Evolutionary conservation across 306 rosid genomes (phyloP), one percentile per base, ranked within the genome.

Genomic region (Arachis stenosperma): DNA sequence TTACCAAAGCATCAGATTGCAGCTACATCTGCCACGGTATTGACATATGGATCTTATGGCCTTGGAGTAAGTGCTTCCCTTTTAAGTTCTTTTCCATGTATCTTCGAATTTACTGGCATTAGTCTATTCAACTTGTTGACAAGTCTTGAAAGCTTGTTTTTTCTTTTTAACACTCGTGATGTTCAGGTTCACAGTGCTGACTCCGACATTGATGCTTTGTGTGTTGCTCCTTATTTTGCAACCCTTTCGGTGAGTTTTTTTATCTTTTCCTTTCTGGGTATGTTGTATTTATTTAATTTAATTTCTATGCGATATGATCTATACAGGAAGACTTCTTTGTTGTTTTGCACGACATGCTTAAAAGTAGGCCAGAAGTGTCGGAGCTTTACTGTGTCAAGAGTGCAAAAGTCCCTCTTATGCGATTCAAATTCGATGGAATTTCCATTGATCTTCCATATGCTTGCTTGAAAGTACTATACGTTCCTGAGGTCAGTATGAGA

Each of bases 41-140:
- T 84, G 81, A 77, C 83, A 2, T 84, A 73, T 81, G 87, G 87
- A 74, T 84, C 87, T 64, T 84, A 84, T 77, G 87, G 85, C 69
- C 87, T 84, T 15, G 85, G 87, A 69, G 87, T 84, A 65, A 54
- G 85, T 69, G 29, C 65, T 54, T 55, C 65, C 60, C 8, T 37
- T 77, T 12, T 47, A 64, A 36, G 41, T 12, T 52, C 8, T 62
- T 9, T 51, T 8, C 51, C 6, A 4, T 17, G 42, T 61, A 68
- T 69, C 37, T 52, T 40, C 30, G 41, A 76, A 36, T 67, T 50
- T 50, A 11, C 36, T 47, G 15, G 33, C 14, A 17, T 67, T n/a
- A 15, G 59, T 53, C 9, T 36, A 6, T 65, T 46, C 51, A 67
- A 37, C 42, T 42, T 72, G 9, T 50, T 66, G 52, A 39, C 53